Percentiles rank a stretch among this genome's conserved stretches.
These are phyloP conservation scores for Penicillium thymicola DNA, from an alignment of 2,329 filamentous ascomycete species.

Conservation along the genomic window DNA sequence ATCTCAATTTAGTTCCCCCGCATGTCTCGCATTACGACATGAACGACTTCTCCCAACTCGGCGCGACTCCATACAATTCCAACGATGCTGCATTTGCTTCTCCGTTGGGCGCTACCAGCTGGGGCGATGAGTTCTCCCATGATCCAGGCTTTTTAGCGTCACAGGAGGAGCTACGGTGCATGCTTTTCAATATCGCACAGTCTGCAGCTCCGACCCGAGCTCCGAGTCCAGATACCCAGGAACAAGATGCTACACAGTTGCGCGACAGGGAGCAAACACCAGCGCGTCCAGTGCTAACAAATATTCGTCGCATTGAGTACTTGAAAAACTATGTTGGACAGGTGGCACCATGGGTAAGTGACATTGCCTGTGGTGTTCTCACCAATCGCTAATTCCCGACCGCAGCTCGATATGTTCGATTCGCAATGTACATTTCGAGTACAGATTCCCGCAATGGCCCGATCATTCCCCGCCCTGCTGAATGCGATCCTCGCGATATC, in stretches of 20 bases:
- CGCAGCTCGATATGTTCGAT: constrained; percentile 57
- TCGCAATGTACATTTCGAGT: constrained; percentile 52
- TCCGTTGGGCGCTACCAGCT: constrained; percentile 18
- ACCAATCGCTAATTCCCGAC: constrained; percentile 1
- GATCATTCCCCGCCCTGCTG: constrained; percentile 44
- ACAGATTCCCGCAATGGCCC: constrained; percentile 50
- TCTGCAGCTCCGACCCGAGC: constrained; percentile 44
- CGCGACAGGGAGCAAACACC: constrained; percentile 1
- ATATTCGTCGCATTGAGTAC: constrained; percentile 38
- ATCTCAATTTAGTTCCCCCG: background rate
- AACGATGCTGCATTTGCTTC: constrained; percentile 17
- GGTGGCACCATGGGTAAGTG: constrained; percentile 51
- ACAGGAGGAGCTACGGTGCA: constrained; percentile 45
- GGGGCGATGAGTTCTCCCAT: constrained; percentile 32
- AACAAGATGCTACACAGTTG: constrained; percentile 7
- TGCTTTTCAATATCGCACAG: constrained; percentile 46
- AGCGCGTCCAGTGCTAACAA: constrained; percentile 28
- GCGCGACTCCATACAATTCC: constrained; percentile 13
- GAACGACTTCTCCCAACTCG: constrained; percentile 12
- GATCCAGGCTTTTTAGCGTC: constrained; percentile 46
- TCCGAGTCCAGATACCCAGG: constrained; percentile 31
- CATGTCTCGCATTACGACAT: constrained; percentile 4
- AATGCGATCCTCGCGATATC: constrained; percentile 55
- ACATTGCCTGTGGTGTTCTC: background rate
- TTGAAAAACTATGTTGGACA: constrained; percentile 53